These are phyloP conservation scores for Paspalum notatum DNA, from an alignment of 176 grass and related monocot species.

Conservation along the genomic window DNA sequence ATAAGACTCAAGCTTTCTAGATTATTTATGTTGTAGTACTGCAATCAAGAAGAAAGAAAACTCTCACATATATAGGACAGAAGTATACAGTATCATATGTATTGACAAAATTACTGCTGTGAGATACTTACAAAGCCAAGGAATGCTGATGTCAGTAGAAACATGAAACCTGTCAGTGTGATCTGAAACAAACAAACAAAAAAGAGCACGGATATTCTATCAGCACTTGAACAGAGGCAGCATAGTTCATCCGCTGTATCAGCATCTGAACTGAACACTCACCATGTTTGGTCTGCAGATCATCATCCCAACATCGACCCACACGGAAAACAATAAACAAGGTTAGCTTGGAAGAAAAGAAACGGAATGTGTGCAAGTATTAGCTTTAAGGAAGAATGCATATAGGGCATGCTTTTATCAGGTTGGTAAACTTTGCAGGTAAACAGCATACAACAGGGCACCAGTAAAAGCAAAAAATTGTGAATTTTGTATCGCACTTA, in stretches of 20 bases:
- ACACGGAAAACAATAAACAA: constrained; percentile 19
- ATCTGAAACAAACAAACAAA: constrained; percentile 54
- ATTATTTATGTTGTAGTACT: not conserved
- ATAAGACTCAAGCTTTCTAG: not conserved
- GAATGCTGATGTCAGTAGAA: constrained; percentile 74
- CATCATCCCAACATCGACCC: constrained; percentile 31
- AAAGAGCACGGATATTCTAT: not conserved
- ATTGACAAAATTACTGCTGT: not conserved
- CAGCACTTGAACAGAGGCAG: constrained; percentile 32
- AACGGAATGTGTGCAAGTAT: not conserved
- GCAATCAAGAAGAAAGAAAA: constrained; percentile 35
- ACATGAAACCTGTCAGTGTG: constrained; percentile 89
- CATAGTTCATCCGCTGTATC: not conserved
- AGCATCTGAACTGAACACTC: constrained; percentile 37
- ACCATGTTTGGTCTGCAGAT: constrained; percentile 87
- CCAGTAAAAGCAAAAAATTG: not conserved
- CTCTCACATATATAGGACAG: not conserved
- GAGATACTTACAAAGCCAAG: constrained; percentile 91
- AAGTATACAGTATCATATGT: not conserved
- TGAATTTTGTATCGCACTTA: too few relatives aligned
- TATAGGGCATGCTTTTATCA: not conserved
- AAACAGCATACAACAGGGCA: not conserved
- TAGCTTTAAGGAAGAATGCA: constrained; percentile 1
- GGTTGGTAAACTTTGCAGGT: not conserved
- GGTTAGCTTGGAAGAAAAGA: constrained; percentile 31